A percentile compares a stretch with the other conserved stretches of the same genome.
These are phyloP conservation scores for Pythium oligandrum DNA, from an alignment of 352 stramenopile species.

Conservation along the genomic window DNA sequence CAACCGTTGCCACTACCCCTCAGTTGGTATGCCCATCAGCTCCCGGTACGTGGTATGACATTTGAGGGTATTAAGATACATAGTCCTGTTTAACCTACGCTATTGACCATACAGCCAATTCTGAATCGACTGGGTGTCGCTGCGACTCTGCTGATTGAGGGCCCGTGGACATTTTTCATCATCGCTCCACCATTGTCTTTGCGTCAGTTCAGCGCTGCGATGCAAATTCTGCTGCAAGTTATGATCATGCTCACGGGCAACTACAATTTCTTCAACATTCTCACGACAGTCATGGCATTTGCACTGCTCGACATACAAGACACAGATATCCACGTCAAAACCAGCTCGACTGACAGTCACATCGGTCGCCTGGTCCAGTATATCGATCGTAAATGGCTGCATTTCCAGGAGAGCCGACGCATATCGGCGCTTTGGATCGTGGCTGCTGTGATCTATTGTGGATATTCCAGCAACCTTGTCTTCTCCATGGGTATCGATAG, in stretches of 20 bases:
- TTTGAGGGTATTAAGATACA: neutral
- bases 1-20: slow-evolving; percentile 76
- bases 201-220: slow-evolving; percentile 41
- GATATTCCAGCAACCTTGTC: slow-evolving; percentile 21
- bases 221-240: slow-evolving; percentile 83
- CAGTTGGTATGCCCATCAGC: slow-evolving; percentile 82
- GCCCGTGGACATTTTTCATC: slow-evolving; percentile 80
- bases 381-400: slow-evolving; percentile 17
- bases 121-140: slow-evolving; percentile 77
- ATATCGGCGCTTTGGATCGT: slow-evolving; percentile 4
- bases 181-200: slow-evolving; percentile 56
- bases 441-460: slow-evolving; percentile 17
- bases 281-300: slow-evolving; percentile 59
- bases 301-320: slow-evolving; percentile 25
- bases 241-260: slow-evolving; percentile 87
- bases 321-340: neutral
- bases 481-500: slow-evolving; percentile 15
- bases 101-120: slow-evolving; percentile 30
- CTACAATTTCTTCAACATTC: slow-evolving; percentile 94
- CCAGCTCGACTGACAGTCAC: neutral
- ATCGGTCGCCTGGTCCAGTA: neutral
- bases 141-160: slow-evolving; percentile 85
- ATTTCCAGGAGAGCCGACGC: slow-evolving; percentile 17
- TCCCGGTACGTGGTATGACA: slow-evolving; percentile 35
- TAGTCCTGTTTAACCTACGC: no score